Evolutionary conservation across 768 basidiomycete species (phyloP).

Genomic region (Amanita molliuscula): DNA sequence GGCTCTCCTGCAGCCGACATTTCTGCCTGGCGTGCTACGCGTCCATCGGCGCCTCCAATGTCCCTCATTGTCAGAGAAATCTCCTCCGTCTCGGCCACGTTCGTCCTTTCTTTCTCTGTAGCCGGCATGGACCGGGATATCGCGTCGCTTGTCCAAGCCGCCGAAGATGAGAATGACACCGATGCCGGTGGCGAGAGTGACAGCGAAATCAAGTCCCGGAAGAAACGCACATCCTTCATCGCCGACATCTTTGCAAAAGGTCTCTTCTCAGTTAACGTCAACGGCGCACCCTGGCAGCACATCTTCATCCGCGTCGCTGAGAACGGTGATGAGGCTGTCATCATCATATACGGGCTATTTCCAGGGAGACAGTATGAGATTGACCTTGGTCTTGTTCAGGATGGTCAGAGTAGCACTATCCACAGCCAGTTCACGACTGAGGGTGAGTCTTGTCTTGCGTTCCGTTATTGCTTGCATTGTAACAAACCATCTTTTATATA

Average conservation of each 20-base stretch:
- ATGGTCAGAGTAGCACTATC: slow-evolving; percentile 37
- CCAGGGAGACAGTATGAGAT: slow-evolving; percentile 89
- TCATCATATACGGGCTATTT: slow-evolving; percentile 83
- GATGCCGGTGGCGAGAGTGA: slow-evolving; percentile 11
- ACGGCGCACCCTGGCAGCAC: slow-evolving; percentile 67
- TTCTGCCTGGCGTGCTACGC: slow-evolving; percentile 58
- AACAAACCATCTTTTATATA: slow-evolving; percentile 4
- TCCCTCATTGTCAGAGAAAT: slow-evolving; percentile 67
- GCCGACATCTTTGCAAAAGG: slow-evolving; percentile 64
- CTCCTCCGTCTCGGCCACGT: slow-evolving; percentile 78
- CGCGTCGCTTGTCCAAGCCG: slow-evolving; percentile 31
- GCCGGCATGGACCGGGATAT: slow-evolving; percentile 25
- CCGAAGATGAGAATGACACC: slow-evolving; percentile 23
- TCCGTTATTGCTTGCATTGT: slow-evolving; percentile 5
- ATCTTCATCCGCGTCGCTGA: slow-evolving; percentile 77
- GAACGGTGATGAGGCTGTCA: slow-evolving; percentile 75
- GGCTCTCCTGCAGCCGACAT: slow-evolving; percentile 11
- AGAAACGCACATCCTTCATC: slow-evolving; percentile 29
- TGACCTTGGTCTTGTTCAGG: slow-evolving; percentile 65
- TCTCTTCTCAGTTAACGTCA: slow-evolving; percentile 63
- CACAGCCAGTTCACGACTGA: slow-evolving; percentile 62
- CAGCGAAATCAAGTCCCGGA: slow-evolving; percentile 6
- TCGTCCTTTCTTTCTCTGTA: slow-evolving; percentile 52
- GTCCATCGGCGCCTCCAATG: slow-evolving; percentile 70
- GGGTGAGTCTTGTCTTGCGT: slow-evolving; percentile 23